Evolutionary conservation across 441 rosid species (phyloP).

Genomic region (Mallotus repandus): DNA sequence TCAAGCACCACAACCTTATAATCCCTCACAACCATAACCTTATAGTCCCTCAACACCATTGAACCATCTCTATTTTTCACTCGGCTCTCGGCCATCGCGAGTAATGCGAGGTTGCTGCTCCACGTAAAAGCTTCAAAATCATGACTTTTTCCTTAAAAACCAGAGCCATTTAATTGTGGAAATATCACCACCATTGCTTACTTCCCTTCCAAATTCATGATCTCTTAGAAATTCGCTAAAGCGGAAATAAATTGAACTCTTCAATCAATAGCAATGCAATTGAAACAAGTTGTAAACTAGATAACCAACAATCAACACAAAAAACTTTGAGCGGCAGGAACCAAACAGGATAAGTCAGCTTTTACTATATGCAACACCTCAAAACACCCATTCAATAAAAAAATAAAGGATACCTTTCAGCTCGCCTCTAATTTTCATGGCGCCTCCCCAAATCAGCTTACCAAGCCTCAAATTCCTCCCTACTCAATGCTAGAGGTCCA

Average conservation of each 20-base stretch:
- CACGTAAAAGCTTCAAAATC: no score
- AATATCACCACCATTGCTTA: conserved; percentile 54
- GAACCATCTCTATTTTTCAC: no score
- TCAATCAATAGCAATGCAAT: not conserved
- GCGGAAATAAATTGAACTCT: conserved; percentile 10
- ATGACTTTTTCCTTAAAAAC: no score
- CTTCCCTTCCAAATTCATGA: conserved; percentile 70
- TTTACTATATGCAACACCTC: not conserved
- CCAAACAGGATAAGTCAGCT: no score
- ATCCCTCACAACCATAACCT: no score
- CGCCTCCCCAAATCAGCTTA: conserved; percentile 86
- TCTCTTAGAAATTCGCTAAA: conserved; percentile 75
- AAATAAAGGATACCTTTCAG: conserved; percentile 54
- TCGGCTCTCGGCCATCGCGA: no score
- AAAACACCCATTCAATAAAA: not conserved
- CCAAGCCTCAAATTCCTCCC: conserved; percentile 91
- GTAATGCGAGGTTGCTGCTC: no score
- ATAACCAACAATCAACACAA: not conserved
- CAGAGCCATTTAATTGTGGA: conserved; percentile 73
- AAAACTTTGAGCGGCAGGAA: not conserved
- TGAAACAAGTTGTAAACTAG: not conserved
- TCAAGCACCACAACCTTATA: no score
- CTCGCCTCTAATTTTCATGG: conserved; percentile 77
- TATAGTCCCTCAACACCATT: no score
- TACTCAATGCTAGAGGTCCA: conserved; percentile 77